Percentiles rank a stretch among this genome's conserved stretches.
These are phyloP conservation scores for Leishmania lainsoni DNA, from an alignment of 208 protist species.

Conservation along the genomic window DNA sequence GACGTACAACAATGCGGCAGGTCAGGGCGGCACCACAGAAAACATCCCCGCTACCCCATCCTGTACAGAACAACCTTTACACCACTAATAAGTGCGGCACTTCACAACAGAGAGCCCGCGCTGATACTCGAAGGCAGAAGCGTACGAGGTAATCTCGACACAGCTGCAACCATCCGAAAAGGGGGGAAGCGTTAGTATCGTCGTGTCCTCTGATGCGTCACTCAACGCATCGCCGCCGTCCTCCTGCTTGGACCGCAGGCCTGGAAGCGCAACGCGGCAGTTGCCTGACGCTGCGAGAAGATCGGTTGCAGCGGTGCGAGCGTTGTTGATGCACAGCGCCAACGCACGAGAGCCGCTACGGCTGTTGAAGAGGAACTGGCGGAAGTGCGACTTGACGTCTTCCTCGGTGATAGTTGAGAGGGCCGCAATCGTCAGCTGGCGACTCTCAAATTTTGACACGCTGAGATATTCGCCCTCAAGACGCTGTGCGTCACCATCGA, in stretches of 20 bases:
- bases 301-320: conserved; percentile 18
- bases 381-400: conserved; percentile 45
- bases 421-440: conserved; percentile 39
- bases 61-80: too few relatives aligned
- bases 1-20: background rate
- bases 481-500: conserved; percentile 34
- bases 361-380: conserved; percentile 41
- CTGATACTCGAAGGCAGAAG: conserved; percentile 25
- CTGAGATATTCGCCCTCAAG: conserved; percentile 41
- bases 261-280: conserved; percentile 8
- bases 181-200: conserved; percentile 35
- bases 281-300: conserved; percentile 8
- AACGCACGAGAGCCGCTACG: conserved; percentile 39
- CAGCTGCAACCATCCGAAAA: conserved; percentile 17
- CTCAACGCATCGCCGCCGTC: conserved; percentile 1
- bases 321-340: conserved; percentile 48
- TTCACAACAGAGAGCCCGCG: conserved; percentile 12
- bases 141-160: conserved; percentile 23
- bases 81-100: conserved; percentile 19
- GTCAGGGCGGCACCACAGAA: background rate
- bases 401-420: conserved; percentile 37
- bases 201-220: conserved; percentile 7
- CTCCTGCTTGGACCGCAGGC: conserved; percentile 2
- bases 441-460: conserved; percentile 32
- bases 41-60: background rate